These are phyloP conservation scores for Grosmannia clavigera DNA, from an alignment of 2,329 filamentous ascomycete species.

Conservation along the genomic window DNA sequence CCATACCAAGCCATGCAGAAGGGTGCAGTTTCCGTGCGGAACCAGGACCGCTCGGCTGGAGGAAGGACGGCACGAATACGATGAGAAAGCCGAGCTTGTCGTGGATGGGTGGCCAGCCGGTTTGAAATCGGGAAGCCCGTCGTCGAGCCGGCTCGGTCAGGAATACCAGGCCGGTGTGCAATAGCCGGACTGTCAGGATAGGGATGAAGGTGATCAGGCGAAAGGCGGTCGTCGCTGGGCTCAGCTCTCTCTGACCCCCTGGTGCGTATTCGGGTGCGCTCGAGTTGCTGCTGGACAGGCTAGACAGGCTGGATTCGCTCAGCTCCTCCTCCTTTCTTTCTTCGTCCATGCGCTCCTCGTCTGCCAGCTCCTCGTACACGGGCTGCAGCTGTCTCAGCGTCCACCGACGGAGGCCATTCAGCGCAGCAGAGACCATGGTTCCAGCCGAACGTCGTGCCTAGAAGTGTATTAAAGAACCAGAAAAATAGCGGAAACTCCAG, in stretches of 20 bases:
- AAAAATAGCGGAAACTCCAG: background rate
- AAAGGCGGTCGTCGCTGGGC: background rate
- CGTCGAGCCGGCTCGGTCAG: constrained; percentile 2
- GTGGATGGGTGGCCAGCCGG: background rate
- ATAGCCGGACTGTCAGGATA: background rate
- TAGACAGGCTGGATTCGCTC: background rate
- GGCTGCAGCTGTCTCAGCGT: background rate
- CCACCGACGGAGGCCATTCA: background rate
- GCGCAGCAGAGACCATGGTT: background rate
- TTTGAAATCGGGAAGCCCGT: background rate
- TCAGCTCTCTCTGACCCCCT: constrained; percentile 12
- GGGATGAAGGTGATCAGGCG: background rate
- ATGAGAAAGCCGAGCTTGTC: background rate
- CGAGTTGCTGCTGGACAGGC: background rate
- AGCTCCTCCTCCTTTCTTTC: background rate
- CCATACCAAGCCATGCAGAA: constrained; percentile 16
- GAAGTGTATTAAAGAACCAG: background rate
- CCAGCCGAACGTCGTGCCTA: background rate
- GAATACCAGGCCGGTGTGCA: background rate
- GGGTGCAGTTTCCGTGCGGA: constrained; percentile 10
- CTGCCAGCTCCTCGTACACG: background rate
- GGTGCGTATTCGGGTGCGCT: background rate
- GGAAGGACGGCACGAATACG: background rate
- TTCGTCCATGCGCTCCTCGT: background rate
- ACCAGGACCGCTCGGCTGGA: background rate